phyloP scores from a whole-genome alignment of 2,329 filamentous ascomycete species.

The Aspergillus sp. region DNA sequence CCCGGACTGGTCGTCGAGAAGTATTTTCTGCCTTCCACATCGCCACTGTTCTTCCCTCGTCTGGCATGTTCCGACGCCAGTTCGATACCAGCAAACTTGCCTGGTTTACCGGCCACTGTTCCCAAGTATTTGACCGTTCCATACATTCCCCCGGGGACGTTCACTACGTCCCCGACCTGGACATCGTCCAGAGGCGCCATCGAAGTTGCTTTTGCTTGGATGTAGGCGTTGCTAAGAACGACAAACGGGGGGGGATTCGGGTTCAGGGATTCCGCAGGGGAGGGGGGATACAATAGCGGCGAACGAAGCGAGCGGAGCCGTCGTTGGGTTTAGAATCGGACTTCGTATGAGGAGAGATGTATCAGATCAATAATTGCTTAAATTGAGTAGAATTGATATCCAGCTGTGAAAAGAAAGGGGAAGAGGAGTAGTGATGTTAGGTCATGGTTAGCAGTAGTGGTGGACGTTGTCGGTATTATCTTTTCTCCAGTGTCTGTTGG shows the following conservation, averaged over 20 bases:
- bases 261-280: background rate
- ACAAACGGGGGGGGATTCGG: constrained; percentile 1
- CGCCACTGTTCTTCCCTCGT: constrained; percentile 89
- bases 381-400: no score
- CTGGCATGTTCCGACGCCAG: constrained; percentile 71
- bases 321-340: no score
- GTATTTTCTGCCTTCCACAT: constrained; percentile 80
- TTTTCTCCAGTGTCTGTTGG: no score
- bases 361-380: background rate
- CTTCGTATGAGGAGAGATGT: background rate
- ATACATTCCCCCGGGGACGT: constrained; percentile 88
- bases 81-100: constrained; percentile 87
- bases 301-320: no score
- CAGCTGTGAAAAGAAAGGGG: background rate
- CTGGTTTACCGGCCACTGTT: constrained; percentile 78
- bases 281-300: background rate
- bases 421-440: background rate
- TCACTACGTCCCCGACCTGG: constrained; percentile 73
- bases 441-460: background rate
- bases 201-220: constrained; percentile 2
- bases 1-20: constrained; percentile 72
- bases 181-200: constrained; percentile 47
- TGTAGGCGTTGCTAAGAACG: constrained; percentile 1
- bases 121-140: constrained; percentile 87
- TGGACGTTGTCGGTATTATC: no score